phyloP scores from a whole-genome alignment of 257 asterid species.

The Marsdenia floribunda region DNA sequence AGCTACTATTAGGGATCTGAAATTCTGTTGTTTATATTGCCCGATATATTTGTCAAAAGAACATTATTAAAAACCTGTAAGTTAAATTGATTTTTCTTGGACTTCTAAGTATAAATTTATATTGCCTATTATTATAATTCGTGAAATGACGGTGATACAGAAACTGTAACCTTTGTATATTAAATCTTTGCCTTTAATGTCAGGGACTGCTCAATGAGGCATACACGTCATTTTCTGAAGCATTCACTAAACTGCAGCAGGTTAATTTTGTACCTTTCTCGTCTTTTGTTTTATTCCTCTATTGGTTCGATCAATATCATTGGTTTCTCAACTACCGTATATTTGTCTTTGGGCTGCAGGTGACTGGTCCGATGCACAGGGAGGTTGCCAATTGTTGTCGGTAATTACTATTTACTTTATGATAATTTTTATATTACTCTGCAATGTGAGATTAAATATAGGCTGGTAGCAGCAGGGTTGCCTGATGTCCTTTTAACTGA shows the following conservation, averaged over 20 bases:
- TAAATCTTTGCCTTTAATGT: slow-evolving; percentile 5
- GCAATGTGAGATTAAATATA: neutral
- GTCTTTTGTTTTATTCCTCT: neutral
- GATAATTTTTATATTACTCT: neutral
- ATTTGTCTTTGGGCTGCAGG: slow-evolving; percentile 40
- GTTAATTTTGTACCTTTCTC: slow-evolving; percentile 21
- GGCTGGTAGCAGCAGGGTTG: neutral
- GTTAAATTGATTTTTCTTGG: neutral
- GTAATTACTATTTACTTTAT: slow-evolving; percentile 33
- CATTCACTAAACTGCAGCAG: slow-evolving; percentile 95
- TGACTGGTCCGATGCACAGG: slow-evolving; percentile 99
- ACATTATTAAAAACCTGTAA: neutral
- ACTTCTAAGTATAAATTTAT: neutral
- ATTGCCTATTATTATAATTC: neutral
- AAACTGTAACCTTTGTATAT: neutral
- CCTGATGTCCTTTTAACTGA: neutral
- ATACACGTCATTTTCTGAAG: slow-evolving; percentile 73
- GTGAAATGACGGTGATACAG: neutral
- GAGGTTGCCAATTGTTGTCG: slow-evolving; percentile 99
- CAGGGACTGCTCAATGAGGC: slow-evolving; percentile 95
- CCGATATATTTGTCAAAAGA: neutral
- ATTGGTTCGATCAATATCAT: neutral
- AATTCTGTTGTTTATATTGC: neutral
- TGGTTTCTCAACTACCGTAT: slow-evolving; percentile 3
- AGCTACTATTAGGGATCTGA: neutral